Evolutionary conservation across 2,329 filamentous ascomycete species (phyloP), one percentile per base, ranked within the genome.

Genomic region (Fusarium siculi): DNA sequence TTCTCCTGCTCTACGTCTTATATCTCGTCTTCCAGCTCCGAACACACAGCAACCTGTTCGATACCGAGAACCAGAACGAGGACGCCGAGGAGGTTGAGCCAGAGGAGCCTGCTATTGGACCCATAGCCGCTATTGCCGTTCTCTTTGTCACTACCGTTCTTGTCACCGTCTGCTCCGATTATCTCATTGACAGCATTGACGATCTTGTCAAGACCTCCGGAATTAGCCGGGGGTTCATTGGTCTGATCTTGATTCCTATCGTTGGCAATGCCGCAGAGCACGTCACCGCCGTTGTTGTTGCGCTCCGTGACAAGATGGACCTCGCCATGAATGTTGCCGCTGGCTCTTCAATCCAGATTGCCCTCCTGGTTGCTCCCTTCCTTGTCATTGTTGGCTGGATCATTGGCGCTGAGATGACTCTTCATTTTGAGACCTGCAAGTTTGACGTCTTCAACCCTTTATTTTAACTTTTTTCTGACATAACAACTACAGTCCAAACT

Each of bases 191-290:
- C 75, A 93, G 91, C 77, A 94, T 94, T 77, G 92, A 94, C 72
- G 67, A 93, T 95, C n/a, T n/a, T n/a, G n/a, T n/a, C n/a, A n/a
- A n/a, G n/a, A n/a, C n/a, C n/a, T n/a, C n/a, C n/a, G n/a, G n/a
- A n/a, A n/a, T n/a, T 80, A 94, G 91, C 84, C 93, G 93, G 82
- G 93, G 3, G 3, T 95, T 95, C 75, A 94, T 95, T 75, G 93
- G 93, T 85, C 85, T 95, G 54, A 93, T 95, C 56, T 84, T 95
- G 25, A 92, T 95, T 52, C 93, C 93, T 7, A 94, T 95, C 73
- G 93, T 95, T 37, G 93, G 93, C 47, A 95, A 95, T 76, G 93
- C 93, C 4, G 92, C 93, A 6, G 93, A 95, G 81, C 93, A 95
- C 77, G 93, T 95, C 42, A 95, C 93, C 3, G 93, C 93, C 23